Conservation (phyloP, 2,329 filamentous ascomycete species). For the Diaporthe sp. region DNA sequence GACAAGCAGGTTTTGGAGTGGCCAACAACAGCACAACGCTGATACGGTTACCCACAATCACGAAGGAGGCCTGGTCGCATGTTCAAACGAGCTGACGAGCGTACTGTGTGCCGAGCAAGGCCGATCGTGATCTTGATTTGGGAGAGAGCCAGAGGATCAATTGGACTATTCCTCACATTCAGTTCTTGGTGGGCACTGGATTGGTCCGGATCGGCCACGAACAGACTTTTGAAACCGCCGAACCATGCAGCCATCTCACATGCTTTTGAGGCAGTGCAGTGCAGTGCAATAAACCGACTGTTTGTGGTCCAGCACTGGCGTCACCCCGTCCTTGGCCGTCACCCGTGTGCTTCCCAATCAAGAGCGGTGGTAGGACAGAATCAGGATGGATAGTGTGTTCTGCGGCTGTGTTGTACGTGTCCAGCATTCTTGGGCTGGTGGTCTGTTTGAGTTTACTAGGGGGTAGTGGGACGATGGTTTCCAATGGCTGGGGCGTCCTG, state of each 20-base stretch:
- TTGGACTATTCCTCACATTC: not conserved
- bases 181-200: not conserved
- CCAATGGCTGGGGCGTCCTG: slow-evolving; percentile 19
- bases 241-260: slow-evolving; percentile 23
- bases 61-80: slow-evolving; percentile 5
- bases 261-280: slow-evolving; percentile 35
- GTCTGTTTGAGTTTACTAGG: slow-evolving; percentile 6
- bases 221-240: slow-evolving; percentile 34
- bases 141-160: slow-evolving; percentile 3
- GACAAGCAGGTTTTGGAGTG: slow-evolving; percentile 28
- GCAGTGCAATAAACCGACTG: not conserved
- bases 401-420: slow-evolving; percentile 7
- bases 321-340: slow-evolving; percentile 15
- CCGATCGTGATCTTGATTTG: slow-evolving; percentile 9
- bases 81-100: not conserved
- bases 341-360: not conserved
- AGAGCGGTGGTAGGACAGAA: not conserved
- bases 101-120: not conserved
- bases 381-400: not conserved
- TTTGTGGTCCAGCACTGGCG: slow-evolving; percentile 1
- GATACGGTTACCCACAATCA: slow-evolving; percentile 30
- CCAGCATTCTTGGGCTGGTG: not conserved
- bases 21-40: not conserved
- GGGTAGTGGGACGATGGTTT: slow-evolving; percentile 9
- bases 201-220: slow-evolving; percentile 14